Conservation (phyloP, 805 yeast genomes). For the Starmera pachycereana region DNA sequence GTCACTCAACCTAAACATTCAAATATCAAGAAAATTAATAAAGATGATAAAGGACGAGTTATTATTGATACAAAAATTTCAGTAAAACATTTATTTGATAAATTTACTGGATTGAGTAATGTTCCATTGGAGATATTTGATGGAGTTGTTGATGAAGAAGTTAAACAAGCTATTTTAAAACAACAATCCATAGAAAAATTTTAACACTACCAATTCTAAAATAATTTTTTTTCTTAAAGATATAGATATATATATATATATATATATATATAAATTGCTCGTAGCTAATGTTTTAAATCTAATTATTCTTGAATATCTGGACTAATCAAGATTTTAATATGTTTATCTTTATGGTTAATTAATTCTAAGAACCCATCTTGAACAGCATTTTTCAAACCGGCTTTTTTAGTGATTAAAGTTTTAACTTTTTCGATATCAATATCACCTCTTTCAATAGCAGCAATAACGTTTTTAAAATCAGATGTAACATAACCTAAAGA, state of each 20-base stretch:
- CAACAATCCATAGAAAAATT: conserved; percentile 31
- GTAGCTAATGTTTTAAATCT: too few species aligned
- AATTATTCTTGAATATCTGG: conserved; percentile 17
- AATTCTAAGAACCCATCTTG: conserved; percentile 33
- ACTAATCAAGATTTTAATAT: conserved; percentile 34
- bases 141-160: conserved; percentile 45
- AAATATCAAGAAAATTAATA: conserved; percentile 15
- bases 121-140: conserved; percentile 52
- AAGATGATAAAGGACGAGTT: conserved; percentile 22
- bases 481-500: conserved; percentile 33
- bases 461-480: conserved; percentile 33
- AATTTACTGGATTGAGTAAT: conserved; percentile 53
- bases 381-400: conserved; percentile 29
- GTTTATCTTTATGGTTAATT: conserved; percentile 31
- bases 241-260: too few species aligned
- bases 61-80: conserved; percentile 36
- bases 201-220: too few species aligned
- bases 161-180: conserved; percentile 45
- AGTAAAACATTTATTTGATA: conserved; percentile 33
- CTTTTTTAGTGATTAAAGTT: conserved; percentile 29
- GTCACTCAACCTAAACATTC: conserved; percentile 59
- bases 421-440: conserved; percentile 27
- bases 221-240: too few species aligned
- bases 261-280: too few species aligned
- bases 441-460: conserved; percentile 27